These are phyloP conservation scores for Agaricus blazei DNA, from an alignment of 768 basidiomycete genomes.

Conservation along the genomic window DNA sequence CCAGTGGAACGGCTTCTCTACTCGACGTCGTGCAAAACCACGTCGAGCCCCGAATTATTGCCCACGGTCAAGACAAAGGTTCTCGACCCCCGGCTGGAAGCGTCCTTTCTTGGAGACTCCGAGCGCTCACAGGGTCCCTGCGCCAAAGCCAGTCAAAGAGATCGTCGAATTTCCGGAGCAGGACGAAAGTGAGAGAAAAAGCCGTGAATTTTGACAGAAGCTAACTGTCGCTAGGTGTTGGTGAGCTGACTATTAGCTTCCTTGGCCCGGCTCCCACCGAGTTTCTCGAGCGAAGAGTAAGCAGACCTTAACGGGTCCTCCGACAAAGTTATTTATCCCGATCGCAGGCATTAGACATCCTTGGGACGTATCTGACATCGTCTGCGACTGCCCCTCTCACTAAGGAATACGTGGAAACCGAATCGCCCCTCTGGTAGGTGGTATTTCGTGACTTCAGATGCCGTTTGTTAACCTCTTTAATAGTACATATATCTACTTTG, in stretches of 20 bases:
- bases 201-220: not conserved
- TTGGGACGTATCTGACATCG: conserved; percentile 86
- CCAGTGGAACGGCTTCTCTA: conserved; percentile 68
- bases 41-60: conserved; percentile 78
- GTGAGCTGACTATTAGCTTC: conserved; percentile 76
- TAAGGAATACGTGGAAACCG: conserved; percentile 90
- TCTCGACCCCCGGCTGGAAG: conserved; percentile 80
- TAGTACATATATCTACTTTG: conserved; percentile 84
- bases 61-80: conserved; percentile 69
- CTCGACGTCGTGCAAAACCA: conserved; percentile 77
- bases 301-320: not conserved
- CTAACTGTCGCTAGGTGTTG: conserved; percentile 41
- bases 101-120: conserved; percentile 90
- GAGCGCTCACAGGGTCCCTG: conserved; percentile 56
- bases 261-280: conserved; percentile 71
- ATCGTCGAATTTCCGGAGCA: conserved; percentile 92
- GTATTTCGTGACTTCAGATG: not conserved
- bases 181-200: conserved; percentile 64
- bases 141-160: conserved; percentile 49
- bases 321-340: not conserved
- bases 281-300: conserved; percentile 68
- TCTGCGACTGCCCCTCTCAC: conserved; percentile 77
- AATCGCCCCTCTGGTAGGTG: conserved; percentile 79
- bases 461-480: not conserved
- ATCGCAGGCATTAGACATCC: conserved; percentile 71